A percentile compares a stretch with the other conserved stretches of the same genome.
phyloP scores from a whole-genome alignment of 768 basidiomycete species.

The Daedalea quercina region DNA sequence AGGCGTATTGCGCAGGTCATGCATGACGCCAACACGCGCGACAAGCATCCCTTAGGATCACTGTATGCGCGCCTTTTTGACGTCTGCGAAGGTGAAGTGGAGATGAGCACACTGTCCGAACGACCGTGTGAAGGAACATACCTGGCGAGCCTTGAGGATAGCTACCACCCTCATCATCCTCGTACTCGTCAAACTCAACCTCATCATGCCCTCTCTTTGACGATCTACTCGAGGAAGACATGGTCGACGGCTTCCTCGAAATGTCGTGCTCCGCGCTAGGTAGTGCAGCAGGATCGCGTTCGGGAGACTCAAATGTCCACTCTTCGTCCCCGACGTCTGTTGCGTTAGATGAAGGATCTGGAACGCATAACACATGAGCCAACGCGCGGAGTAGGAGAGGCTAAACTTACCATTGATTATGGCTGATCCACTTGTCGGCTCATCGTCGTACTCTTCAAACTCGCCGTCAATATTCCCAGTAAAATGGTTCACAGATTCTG shows the following conservation, averaged over 20 bases:
- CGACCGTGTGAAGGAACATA: neutral
- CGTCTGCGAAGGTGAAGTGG: neutral
- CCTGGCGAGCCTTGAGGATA: slow-evolving; percentile 6
- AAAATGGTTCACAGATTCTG: neutral
- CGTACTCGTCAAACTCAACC: slow-evolving; percentile 11
- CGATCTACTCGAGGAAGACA: slow-evolving; percentile 7
- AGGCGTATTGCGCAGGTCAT: neutral
- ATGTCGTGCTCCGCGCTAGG: neutral
- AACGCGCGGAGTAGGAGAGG: neutral
- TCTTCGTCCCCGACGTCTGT: neutral
- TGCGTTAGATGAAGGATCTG: neutral
- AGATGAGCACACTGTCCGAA: neutral
- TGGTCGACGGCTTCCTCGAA: slow-evolving; percentile 11
- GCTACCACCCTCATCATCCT: slow-evolving; percentile 5
- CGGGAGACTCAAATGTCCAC: neutral
- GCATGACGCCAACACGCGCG: neutral
- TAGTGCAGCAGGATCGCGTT: neutral
- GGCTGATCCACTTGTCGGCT: neutral
- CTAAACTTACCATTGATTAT: neutral
- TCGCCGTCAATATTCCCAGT: slow-evolving; percentile 7
- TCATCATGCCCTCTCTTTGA: slow-evolving; percentile 15
- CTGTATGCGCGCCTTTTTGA: slow-evolving; percentile 9
- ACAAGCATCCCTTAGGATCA: neutral
- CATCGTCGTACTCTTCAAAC: slow-evolving; percentile 5
- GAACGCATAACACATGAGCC: neutral